These are phyloP conservation scores for Ganoderma sinense DNA, from an alignment of 1,284 basidiomycete species.

Conservation along the genomic window DNA sequence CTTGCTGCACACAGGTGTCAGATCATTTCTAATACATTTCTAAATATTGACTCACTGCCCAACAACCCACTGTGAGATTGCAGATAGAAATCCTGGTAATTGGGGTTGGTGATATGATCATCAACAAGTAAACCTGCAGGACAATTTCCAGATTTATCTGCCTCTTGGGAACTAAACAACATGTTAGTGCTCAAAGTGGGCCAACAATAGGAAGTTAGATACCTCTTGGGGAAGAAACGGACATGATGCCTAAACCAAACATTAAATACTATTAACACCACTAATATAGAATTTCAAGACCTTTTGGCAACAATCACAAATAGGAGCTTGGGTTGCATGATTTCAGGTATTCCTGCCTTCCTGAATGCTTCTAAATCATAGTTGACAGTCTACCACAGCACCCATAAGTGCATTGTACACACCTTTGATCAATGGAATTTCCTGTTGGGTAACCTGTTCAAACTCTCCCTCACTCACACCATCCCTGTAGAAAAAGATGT, in stretches of 20 bases:
- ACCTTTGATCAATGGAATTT: constrained; percentile 57
- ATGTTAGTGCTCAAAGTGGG: not conserved
- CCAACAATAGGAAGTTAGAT: not conserved
- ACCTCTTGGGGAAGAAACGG: constrained; percentile 53
- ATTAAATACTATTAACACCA: not conserved
- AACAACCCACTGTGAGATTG: constrained; percentile 57
- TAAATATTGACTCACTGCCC: constrained; percentile 37
- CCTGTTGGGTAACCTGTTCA: constrained; percentile 47
- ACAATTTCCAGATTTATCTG: constrained; percentile 55
- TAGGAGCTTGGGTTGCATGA: constrained; percentile 36
- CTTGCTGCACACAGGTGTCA: constrained; percentile 44
- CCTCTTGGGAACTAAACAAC: not conserved
- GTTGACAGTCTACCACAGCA: not conserved
- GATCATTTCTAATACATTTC: not conserved
- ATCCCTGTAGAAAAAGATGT: constrained; percentile 65
- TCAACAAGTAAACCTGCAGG: constrained; percentile 59
- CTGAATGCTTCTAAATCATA: constrained; percentile 15
- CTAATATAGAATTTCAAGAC: constrained; percentile 32
- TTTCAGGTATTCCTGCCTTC: constrained; percentile 13
- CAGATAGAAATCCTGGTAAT: constrained; percentile 62
- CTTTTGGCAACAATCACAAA: constrained; percentile 67
- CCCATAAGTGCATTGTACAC: not conserved
- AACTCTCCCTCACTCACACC: constrained; percentile 74
- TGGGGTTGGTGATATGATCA: constrained; percentile 49
- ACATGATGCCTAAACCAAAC: constrained; percentile 50